Percentiles rank a stretch among this genome's conserved stretches.
These are phyloP conservation scores for Priceomyces fermenticarens DNA, from an alignment of 805 yeast genomes.

Conservation along the genomic window DNA sequence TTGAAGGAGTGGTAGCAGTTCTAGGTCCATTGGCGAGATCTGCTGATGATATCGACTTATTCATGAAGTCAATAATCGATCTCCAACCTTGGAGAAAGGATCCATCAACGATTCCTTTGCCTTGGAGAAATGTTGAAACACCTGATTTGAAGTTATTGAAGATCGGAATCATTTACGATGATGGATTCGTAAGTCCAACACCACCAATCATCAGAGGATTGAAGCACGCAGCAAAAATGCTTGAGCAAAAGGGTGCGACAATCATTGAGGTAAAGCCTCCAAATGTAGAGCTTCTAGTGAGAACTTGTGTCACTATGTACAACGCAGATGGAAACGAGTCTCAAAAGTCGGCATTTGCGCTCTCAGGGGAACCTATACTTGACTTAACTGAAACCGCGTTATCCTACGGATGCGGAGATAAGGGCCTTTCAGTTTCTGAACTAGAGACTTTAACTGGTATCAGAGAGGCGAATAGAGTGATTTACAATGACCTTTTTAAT, in stretches of 20 bases:
- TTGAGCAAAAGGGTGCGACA: slow-evolving; percentile 3
- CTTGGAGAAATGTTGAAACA: slow-evolving; percentile 43
- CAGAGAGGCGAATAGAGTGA: slow-evolving; percentile 11
- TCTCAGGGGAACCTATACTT: slow-evolving; percentile 4
- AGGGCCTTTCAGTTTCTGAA: slow-evolving; percentile 15
- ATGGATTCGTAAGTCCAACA: slow-evolving; percentile 12
- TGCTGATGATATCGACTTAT: slow-evolving; percentile 38
- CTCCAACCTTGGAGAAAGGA: slow-evolving; percentile 56
- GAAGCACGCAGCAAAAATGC: slow-evolving; percentile 1
- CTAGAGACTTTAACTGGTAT: slow-evolving; percentile 5
- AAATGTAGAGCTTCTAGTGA: slow-evolving; percentile 53
- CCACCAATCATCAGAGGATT: slow-evolving; percentile 17
- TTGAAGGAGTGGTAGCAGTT: slow-evolving; percentile 12
- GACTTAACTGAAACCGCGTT: slow-evolving; percentile 3
- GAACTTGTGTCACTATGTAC: slow-evolving; percentile 15
- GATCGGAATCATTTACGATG: slow-evolving; percentile 47
- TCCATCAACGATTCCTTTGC: slow-evolving; percentile 44
- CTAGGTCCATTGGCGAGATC: slow-evolving; percentile 37
- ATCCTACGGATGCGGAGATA: slow-evolving; percentile 10
- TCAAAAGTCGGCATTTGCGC: slow-evolving; percentile 1
- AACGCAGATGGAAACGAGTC: slow-evolving; percentile 3
- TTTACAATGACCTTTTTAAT: slow-evolving; percentile 13
- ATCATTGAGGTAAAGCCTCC: slow-evolving; percentile 37
- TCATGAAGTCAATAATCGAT: slow-evolving; percentile 43
- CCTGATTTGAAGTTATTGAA: slow-evolving; percentile 34